A percentile compares a stretch with the other conserved stretches of the same genome.
Conservation (phyloP, 1,284 basidiomycete species). For the Flammula alnicola region DNA sequence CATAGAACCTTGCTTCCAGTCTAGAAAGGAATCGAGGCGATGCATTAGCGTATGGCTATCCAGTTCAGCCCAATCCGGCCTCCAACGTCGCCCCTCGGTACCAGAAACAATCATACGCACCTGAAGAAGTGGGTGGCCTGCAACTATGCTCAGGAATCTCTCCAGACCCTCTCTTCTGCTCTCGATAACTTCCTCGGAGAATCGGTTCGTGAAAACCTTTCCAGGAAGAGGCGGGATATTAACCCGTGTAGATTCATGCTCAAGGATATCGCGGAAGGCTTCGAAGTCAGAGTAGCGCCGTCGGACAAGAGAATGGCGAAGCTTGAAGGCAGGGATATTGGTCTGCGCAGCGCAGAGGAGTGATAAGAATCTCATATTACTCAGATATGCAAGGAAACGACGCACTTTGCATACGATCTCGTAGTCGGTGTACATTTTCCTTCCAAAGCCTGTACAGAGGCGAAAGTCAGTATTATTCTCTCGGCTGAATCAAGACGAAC, state of each 20-base stretch:
- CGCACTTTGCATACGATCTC: constrained; percentile 96
- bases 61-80: neutral
- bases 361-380: neutral
- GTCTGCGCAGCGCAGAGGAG: constrained; percentile 57
- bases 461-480: too few relatives aligned
- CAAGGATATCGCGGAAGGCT: constrained; percentile 97
- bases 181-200: constrained; percentile 98
- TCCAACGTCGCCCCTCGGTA: neutral
- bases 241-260: constrained; percentile 95
- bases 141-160: constrained; percentile 94
- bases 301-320: constrained; percentile 92
- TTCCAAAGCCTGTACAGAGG: constrained; percentile 76
- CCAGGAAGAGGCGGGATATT: constrained; percentile 97
- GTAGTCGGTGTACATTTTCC: constrained; percentile 99
- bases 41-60: constrained; percentile 19
- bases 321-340: constrained; percentile 98
- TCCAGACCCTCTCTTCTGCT: constrained; percentile 91
- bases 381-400: neutral
- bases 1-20: constrained; percentile 97
- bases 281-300: constrained; percentile 99
- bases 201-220: constrained; percentile 95
- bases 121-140: constrained; percentile 96
- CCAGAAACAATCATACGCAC: constrained; percentile 47
- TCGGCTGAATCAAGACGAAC: too few relatives aligned
- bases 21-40: constrained; percentile 42